Evolutionary conservation across 1,284 basidiomycete species (phyloP).

Genomic region (Rhodotorula sp.): DNA sequence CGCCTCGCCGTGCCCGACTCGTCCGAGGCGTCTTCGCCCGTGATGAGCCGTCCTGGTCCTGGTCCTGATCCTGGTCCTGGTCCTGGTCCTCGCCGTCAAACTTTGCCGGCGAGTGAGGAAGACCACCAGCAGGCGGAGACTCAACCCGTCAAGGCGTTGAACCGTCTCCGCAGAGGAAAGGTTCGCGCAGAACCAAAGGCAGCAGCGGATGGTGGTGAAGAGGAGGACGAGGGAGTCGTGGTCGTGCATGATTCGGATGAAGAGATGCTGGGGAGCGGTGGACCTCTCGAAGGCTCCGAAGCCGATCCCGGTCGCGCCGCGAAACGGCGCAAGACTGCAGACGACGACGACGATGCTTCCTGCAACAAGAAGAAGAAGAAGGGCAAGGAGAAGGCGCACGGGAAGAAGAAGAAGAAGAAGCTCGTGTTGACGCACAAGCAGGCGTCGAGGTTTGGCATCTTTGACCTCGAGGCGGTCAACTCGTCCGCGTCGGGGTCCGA

Average conservation of each 20-base stretch:
- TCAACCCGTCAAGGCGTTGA: slow-evolving; percentile 5
- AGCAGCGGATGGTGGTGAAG: not conserved
- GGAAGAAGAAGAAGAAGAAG: slow-evolving; percentile 14
- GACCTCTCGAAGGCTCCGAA: no score
- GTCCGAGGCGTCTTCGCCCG: slow-evolving; percentile 21
- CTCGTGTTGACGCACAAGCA: slow-evolving; percentile 29
- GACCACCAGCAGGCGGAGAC: not conserved
- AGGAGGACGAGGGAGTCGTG: not conserved
- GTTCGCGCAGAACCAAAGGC: not conserved
- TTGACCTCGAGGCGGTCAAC: slow-evolving; percentile 43
- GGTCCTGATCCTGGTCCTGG: not conserved
- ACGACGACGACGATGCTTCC: not conserved
- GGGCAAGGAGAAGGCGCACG: slow-evolving; percentile 2
- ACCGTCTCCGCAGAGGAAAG: slow-evolving; percentile 1
- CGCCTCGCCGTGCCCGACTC: slow-evolving; percentile 29
- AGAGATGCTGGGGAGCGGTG: not conserved
- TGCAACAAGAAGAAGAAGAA: no score
- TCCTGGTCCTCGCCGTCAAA: no score
- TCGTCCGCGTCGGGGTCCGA: slow-evolving; percentile 33
- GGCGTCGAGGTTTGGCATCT: slow-evolving; percentile 29
- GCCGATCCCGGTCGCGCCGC: not conserved
- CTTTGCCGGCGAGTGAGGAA: no score
- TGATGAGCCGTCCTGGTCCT: not conserved
- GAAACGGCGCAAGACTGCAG: not conserved
- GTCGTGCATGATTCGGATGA: not conserved